Evolutionary conservation across 177 flowering plant species (phyloP).

Genomic region (Vitis hybrid): DNA sequence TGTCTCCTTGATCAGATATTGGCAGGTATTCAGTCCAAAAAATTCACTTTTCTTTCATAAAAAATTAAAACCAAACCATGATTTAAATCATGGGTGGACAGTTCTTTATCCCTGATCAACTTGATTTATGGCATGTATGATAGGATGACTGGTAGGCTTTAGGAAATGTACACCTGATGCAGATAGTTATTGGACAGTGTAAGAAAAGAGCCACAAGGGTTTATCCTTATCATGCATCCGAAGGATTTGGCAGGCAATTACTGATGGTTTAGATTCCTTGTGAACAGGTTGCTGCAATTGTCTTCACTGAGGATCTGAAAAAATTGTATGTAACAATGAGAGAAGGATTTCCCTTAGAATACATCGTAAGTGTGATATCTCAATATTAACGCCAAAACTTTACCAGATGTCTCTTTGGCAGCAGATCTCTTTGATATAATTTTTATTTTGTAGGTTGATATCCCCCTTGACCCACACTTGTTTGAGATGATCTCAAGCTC

Average conservation of each 20-base stretch:
- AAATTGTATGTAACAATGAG: constrained; percentile 89
- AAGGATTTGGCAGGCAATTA: background rate
- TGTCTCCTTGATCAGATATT: no score
- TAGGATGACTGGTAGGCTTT: no score
- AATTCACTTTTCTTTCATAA: no score
- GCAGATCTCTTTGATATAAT: constrained; percentile 1
- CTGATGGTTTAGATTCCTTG: constrained; percentile 8
- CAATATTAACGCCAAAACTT: background rate
- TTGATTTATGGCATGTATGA: no score
- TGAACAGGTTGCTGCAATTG: constrained; percentile 90
- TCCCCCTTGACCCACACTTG: constrained; percentile 92
- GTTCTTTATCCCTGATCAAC: no score
- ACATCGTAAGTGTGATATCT: constrained; percentile 58
- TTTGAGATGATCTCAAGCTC: constrained; percentile 84
- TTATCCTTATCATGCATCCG: background rate
- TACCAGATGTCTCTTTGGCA: background rate
- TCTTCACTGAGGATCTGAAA: constrained; percentile 91
- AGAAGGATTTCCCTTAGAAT: constrained; percentile 96
- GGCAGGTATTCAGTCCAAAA: no score
- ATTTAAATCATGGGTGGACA: no score
- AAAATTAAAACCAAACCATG: no score
- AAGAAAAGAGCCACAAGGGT: no score
- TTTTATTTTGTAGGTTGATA: constrained; percentile 71
- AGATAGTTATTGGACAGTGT: no score
- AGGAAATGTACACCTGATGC: no score